phyloP scores from a whole-genome alignment of 176 grass and related monocot species.

The Guadua angustifolia region DNA sequence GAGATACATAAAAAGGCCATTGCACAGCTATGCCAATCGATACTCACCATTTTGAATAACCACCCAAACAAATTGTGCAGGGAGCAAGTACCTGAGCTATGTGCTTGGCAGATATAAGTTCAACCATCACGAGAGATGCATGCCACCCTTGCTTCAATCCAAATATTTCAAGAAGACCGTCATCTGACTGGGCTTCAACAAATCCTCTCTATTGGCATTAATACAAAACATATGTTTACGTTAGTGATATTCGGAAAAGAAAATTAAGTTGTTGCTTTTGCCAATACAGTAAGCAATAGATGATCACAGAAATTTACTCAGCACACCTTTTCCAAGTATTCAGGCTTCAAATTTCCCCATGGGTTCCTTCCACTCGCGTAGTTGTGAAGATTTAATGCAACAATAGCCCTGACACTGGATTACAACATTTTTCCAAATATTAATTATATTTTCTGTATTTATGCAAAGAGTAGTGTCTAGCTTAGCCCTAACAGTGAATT shows the following conservation, averaged over 20 bases:
- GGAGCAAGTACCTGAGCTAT: conserved; percentile 76
- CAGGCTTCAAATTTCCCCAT: conserved; percentile 92
- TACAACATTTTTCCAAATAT: conserved; percentile 32
- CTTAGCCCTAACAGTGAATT: neutral
- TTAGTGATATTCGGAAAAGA: neutral
- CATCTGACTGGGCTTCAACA: conserved; percentile 87
- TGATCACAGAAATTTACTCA: conserved; percentile 33
- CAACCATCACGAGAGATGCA: conserved; percentile 98
- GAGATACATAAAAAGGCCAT: neutral
- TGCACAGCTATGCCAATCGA: neutral
- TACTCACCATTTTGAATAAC: neutral
- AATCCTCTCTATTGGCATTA: conserved; percentile 77
- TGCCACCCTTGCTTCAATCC: conserved; percentile 99
- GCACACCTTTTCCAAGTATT: conserved; percentile 92
- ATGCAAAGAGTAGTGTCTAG: conserved; percentile 28
- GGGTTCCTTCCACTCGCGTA: conserved; percentile 96
- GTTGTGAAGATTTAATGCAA: conserved; percentile 96
- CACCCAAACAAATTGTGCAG: conserved; percentile 4
- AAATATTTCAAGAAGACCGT: conserved; percentile 98
- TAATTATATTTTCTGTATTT: conserved; percentile 17
- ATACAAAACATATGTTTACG: conserved; percentile 1
- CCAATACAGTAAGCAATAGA: conserved; percentile 9
- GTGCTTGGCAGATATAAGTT: conserved; percentile 99
- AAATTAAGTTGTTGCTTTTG: neutral
- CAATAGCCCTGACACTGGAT: conserved; percentile 95